Evolutionary conservation across 2,329 filamentous ascomycete genomes (phyloP).

Genomic region (Venturia effusa): DNA sequence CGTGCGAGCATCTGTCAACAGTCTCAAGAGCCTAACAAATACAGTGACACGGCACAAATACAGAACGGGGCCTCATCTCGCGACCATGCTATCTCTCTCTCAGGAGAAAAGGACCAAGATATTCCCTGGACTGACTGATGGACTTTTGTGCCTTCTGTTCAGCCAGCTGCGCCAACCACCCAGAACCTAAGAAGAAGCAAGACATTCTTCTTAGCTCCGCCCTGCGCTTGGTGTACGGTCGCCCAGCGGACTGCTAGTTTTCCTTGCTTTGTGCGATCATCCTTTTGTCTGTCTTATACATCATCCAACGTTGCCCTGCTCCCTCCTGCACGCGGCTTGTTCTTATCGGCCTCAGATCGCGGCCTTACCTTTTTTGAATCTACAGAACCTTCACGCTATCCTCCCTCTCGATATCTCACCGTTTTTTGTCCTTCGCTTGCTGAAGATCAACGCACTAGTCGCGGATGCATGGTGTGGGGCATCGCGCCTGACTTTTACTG

Average conservation of each 20-base stretch:
- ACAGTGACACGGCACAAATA: background rate
- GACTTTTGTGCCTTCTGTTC: background rate
- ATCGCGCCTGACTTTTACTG: background rate
- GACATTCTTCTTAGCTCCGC: background rate
- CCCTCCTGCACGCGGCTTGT: background rate
- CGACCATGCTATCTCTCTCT: background rate
- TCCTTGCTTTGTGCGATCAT: background rate
- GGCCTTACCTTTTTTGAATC: background rate
- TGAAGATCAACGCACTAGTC: background rate
- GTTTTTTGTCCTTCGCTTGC: background rate
- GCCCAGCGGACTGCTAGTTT: background rate
- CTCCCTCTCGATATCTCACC: background rate
- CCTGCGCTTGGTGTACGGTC: background rate
- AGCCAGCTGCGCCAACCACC: background rate
- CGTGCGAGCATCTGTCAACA: background rate
- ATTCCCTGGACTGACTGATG: background rate
- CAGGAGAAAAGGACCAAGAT: background rate
- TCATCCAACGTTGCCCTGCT: background rate
- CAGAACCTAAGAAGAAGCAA: constrained; percentile 2
- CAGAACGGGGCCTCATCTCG: background rate
- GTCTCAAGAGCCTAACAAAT: no score
- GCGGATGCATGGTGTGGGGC: background rate
- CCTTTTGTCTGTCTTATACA: background rate
- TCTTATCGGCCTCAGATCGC: background rate
- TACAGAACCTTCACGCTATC: background rate